A percentile compares a stretch with the other conserved stretches of the same genome.
These are phyloP conservation scores for Acorus gramineus DNA, from an alignment of 106 monocot species.

Conservation along the genomic window DNA sequence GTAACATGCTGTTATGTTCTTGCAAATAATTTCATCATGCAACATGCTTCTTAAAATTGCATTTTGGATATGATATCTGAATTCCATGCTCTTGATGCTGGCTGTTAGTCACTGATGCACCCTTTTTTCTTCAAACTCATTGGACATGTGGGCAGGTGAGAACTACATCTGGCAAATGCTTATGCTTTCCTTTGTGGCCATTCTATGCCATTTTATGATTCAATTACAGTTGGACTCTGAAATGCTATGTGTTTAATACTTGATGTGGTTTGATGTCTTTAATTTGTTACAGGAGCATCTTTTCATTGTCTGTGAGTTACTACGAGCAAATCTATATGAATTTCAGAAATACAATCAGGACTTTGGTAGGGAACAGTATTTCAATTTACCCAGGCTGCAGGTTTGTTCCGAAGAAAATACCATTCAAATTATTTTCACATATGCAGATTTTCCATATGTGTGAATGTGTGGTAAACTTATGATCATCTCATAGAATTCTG, in stretches of 20 bases:
- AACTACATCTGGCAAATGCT: too few species aligned
- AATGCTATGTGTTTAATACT: not conserved
- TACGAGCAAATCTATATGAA: conserved; percentile 85
- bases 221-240: not conserved
- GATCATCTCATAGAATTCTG: too few species aligned
- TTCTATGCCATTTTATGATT: not conserved
- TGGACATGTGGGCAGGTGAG: too few species aligned
- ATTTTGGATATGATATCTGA: too few species aligned
- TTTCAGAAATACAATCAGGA: conserved; percentile 87
- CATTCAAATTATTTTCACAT: too few species aligned
- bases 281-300: conserved; percentile 70
- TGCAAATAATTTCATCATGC: too few species aligned
- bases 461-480: too few species aligned
- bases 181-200: not conserved
- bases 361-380: conserved; percentile 64
- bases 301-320: conserved; percentile 88
- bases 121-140: not conserved
- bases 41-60: too few species aligned
- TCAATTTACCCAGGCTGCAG: conserved; percentile 78
- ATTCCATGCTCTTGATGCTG: too few species aligned
- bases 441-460: too few species aligned
- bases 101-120: too few species aligned
- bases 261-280: not conserved
- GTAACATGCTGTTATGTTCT: too few species aligned
- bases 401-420: conserved; percentile 12